Conservation (phyloP, 225 moss, liverwort and hornwort species). For the Lunularia cruciata region DNA sequence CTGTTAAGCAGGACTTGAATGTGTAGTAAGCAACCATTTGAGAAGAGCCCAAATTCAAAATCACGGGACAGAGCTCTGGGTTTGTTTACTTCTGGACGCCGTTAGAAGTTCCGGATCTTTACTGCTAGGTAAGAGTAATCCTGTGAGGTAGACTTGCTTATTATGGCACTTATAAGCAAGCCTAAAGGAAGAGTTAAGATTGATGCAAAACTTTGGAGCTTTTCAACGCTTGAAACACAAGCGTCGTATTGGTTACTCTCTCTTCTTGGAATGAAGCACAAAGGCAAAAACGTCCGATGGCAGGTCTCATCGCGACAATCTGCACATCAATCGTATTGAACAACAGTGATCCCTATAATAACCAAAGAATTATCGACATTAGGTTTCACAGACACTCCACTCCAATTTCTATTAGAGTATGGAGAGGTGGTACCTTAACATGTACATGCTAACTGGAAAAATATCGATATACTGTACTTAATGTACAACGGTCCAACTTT, state of each 20-base stretch:
- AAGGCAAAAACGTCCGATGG: slow-evolving; percentile 13
- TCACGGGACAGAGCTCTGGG: too few species aligned
- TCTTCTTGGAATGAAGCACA: slow-evolving; percentile 1
- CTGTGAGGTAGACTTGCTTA: too few species aligned
- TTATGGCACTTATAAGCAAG: too few species aligned
- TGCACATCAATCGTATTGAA: slow-evolving; percentile 6
- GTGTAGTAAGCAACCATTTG: too few species aligned
- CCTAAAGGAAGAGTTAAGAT: too few species aligned
- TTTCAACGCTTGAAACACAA: slow-evolving; percentile 2
- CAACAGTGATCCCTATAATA: slow-evolving; percentile 4
- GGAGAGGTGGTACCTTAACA: slow-evolving; percentile 26
- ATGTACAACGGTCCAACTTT: slow-evolving; percentile 39
- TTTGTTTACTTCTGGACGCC: too few species aligned
- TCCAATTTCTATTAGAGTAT: slow-evolving; percentile 10
- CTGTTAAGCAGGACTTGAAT: too few species aligned
- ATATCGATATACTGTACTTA: slow-evolving; percentile 28
- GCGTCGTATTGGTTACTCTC: slow-evolving; percentile 25
- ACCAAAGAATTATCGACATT: slow-evolving; percentile 43
- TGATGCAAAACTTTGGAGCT: too few species aligned
- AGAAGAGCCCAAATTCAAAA: too few species aligned
- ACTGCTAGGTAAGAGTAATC: too few species aligned
- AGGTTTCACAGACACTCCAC: slow-evolving; percentile 17
- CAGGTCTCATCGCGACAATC: slow-evolving; percentile 22
- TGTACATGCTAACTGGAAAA: slow-evolving; percentile 21
- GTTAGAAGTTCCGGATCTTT: too few species aligned